These are phyloP conservation scores for Fomitopsis schrenkii DNA, from an alignment of 1,284 basidiomycete genomes.

Conservation along the genomic window DNA sequence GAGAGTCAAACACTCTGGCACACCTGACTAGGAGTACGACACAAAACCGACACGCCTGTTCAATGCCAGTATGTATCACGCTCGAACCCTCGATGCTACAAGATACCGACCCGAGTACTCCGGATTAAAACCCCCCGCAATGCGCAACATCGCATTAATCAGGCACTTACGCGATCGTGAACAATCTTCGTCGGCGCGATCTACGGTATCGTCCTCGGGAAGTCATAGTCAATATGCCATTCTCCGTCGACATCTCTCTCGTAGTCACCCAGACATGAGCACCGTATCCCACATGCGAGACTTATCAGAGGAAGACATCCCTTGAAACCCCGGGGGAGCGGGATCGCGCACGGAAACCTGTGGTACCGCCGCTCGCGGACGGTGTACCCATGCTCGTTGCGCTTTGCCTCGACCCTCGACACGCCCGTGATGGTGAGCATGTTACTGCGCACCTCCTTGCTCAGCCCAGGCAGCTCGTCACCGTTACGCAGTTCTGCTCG, in stretches of 20 bases:
- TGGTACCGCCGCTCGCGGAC: slow-evolving; percentile 42
- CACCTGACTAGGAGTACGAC: too few species aligned
- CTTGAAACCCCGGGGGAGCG: not conserved
- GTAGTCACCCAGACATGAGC: not conserved
- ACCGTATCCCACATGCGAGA: slow-evolving; percentile 17
- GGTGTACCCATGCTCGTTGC: slow-evolving; percentile 37
- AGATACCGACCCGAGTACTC: not conserved
- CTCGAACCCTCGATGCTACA: not conserved
- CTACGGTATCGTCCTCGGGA: slow-evolving; percentile 33
- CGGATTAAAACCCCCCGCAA: not conserved
- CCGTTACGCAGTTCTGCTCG: slow-evolving; percentile 38
- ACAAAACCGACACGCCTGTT: too few species aligned
- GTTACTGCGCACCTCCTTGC: slow-evolving; percentile 37
- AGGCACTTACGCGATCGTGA: slow-evolving; percentile 19
- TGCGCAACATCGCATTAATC: not conserved
- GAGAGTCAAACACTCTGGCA: too few species aligned
- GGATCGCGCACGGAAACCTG: slow-evolving; percentile 34
- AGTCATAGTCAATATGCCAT: slow-evolving; percentile 39
- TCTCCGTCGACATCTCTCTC: slow-evolving; percentile 35
- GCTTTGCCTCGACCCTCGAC: slow-evolving; percentile 24
- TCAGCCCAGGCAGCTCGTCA: slow-evolving; percentile 46
- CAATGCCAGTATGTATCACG: not conserved
- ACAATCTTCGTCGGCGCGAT: slow-evolving; percentile 27
- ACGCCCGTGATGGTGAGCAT: slow-evolving; percentile 41
- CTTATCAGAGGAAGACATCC: not conserved